Evolutionary conservation across 805 yeast genomes (phyloP), one percentile per base, ranked within the genome.

Genomic region (Diddensiella caesifluorescens): DNA sequence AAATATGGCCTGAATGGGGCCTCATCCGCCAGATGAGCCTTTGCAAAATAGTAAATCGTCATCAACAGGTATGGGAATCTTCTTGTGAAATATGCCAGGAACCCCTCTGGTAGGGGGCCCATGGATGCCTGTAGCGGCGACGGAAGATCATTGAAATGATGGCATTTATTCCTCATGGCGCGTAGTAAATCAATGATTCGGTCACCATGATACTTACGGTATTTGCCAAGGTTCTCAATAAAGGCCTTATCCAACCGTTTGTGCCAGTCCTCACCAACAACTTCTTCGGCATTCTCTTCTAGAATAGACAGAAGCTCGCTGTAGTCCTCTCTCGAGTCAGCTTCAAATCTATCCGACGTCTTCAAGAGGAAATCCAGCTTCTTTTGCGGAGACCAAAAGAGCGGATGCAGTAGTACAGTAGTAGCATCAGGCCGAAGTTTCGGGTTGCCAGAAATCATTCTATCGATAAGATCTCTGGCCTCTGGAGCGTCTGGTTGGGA

Each of bases 61-160:
- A 90, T 75, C 53, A 92, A 62, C 52, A 92, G 61, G 41, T 72
- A 69, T 1, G 99, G 98, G 57, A 90, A 92, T 56, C 78, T 74
- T 22, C 60, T 55, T 34, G 77, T 76, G 62, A 87, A 92, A 59
- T 84, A 92, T 33, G 67, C 62, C 61, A 86, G 83, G 58, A 85
- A 92, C 0, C 95, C 96, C 38, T 77, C 77, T 0, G 97, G 96
- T 21, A 87, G 63, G 0, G 90, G 82, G 15, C 86, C 81, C 76
- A 92, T 82, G 38, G 75, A 70, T 12, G 57, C 59, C 39, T 76
- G 78, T 44, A 92, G 69, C 10, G 68, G 74, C 6, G 64, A 70
- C 1, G 96, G 95, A 57, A 89, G 65, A 60, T 92, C 98, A 63
- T 87, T 87, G 61, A 74, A 90, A 61, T 92, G 99, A 61, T 92